Evolutionary conservation across 805 yeast genomes (phyloP), one percentile per base, ranked within the genome.

Genomic region (Ogataea polymorpha): DNA sequence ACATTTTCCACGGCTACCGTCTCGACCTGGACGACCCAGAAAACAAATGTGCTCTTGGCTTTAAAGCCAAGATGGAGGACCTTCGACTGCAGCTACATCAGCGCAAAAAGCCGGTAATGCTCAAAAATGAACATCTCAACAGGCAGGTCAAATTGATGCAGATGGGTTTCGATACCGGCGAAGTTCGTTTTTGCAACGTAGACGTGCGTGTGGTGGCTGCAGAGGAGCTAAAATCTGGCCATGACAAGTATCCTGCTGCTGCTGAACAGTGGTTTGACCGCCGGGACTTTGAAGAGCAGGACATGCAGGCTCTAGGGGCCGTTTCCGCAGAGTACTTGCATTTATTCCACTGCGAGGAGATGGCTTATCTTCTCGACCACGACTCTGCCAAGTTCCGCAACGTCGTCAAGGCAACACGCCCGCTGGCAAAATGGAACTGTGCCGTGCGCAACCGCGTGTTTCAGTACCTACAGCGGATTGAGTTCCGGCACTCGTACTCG

Each of bases 381-480:
- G 50, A 56, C 3, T 68, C 67, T 2, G 29, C 42, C 7, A 30
- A 32, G 8, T 84, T 77, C 61, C 74, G 73, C 44, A 89, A 90
- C 57, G 67, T 88, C 35, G 87, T 83, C 59, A 75, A 81, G 44
- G 65, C 87, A 16, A 89, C 88, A 50, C 78, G 82, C 41, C 71
- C 87, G 59, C 77, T 81, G 52, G 57, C 89, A 50, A 84, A 80
- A 50, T 89, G 96, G 96, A 82, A 85, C 59, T 80, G 84, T 45
- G 56, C 66, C 3, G 72, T 80, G 8, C 67, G 96, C 41, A 79
- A 88, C 53, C 65, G 76, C 10, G 64, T 87, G 32, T 73, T 76
- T 56, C 73, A 78, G 32, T 86, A 83, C 53, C 56, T 80, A 17
- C 75, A 76, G 42, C 65, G 73, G 33, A 59, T 77, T 23, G 71